These are phyloP conservation scores for Elsinoe perseae DNA, from an alignment of 2,329 filamentous ascomycete genomes.

Conservation along the genomic window DNA sequence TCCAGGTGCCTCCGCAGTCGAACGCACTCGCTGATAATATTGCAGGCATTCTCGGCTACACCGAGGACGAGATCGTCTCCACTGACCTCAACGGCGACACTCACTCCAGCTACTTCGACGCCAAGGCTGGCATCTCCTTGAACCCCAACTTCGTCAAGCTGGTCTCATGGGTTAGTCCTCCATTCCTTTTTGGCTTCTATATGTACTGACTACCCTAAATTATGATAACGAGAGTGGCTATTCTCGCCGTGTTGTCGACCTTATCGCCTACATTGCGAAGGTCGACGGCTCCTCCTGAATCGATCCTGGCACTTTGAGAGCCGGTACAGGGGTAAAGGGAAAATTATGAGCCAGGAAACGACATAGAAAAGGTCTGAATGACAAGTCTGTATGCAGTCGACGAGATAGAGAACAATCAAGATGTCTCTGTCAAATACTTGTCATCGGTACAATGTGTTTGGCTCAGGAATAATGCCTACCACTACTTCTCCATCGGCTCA, in stretches of 20 bases:
- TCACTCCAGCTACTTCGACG: conserved; percentile 96
- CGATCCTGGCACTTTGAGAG: neutral
- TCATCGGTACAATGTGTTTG: neutral
- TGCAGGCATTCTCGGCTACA: conserved; percentile 80
- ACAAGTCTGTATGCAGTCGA: neutral
- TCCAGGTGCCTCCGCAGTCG: conserved; percentile 16
- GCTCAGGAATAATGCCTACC: too few relatives aligned
- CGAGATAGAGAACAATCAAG: neutral
- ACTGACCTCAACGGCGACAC: conserved; percentile 87
- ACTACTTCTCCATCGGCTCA: too few relatives aligned
- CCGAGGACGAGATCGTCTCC: conserved; percentile 94
- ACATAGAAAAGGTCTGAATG: neutral
- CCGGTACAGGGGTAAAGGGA: neutral
- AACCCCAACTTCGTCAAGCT: conserved; percentile 99
- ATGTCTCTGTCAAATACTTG: neutral
- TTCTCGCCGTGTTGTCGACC: conserved; percentile 65
- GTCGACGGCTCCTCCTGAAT: conserved; percentile 26
- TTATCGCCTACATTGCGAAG: conserved; percentile 38
- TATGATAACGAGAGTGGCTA: conserved; percentile 89
- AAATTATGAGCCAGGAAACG: neutral
- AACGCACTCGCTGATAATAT: neutral
- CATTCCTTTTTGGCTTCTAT: neutral
- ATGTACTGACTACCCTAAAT: conserved; percentile 25
- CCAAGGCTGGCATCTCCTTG: conserved; percentile 96
- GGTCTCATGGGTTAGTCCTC: conserved; percentile 82